These are phyloP conservation scores for Exophiala calicioides DNA, from an alignment of 2,329 filamentous ascomycete species.

Conservation along the genomic window DNA sequence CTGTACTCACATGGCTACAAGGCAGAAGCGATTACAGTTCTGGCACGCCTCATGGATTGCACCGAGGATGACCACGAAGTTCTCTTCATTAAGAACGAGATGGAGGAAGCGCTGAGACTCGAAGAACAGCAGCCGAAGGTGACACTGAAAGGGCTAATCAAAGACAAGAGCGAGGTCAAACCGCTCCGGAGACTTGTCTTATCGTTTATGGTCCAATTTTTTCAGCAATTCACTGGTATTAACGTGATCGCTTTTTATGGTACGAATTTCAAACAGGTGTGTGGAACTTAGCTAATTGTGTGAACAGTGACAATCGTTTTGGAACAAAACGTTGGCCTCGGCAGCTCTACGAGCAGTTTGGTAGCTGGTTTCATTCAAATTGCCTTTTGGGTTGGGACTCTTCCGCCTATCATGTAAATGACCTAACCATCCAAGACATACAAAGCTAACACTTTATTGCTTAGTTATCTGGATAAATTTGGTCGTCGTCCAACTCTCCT, in stretches of 20 bases:
- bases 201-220: slow-evolving; percentile 49
- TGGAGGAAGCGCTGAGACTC: slow-evolving; percentile 57
- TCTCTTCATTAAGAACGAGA: slow-evolving; percentile 37
- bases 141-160: slow-evolving; percentile 46
- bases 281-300: no score
- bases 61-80: slow-evolving; percentile 48
- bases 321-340: slow-evolving; percentile 51
- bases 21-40: slow-evolving; percentile 39
- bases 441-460: slow-evolving; percentile 1
- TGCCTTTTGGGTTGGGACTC: slow-evolving; percentile 14
- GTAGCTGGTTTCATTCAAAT: slow-evolving; percentile 53
- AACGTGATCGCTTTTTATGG: no score
- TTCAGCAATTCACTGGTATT: slow-evolving; percentile 45
- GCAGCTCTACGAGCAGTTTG: slow-evolving; percentile 54
- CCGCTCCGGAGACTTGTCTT: slow-evolving; percentile 43
- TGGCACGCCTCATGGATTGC: slow-evolving; percentile 38
- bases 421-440: no score
- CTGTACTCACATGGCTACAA: slow-evolving; percentile 46
- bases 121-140: slow-evolving; percentile 55
- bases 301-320: slow-evolving; percentile 15
- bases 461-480: slow-evolving; percentile 12
- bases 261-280: no score
- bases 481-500: slow-evolving; percentile 20
- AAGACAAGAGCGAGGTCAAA: slow-evolving; percentile 8
- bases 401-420: slow-evolving; percentile 14